Evolutionary conservation across 23 red algal species (phyloP).

Genomic region (Rhodosorus marinus): DNA sequence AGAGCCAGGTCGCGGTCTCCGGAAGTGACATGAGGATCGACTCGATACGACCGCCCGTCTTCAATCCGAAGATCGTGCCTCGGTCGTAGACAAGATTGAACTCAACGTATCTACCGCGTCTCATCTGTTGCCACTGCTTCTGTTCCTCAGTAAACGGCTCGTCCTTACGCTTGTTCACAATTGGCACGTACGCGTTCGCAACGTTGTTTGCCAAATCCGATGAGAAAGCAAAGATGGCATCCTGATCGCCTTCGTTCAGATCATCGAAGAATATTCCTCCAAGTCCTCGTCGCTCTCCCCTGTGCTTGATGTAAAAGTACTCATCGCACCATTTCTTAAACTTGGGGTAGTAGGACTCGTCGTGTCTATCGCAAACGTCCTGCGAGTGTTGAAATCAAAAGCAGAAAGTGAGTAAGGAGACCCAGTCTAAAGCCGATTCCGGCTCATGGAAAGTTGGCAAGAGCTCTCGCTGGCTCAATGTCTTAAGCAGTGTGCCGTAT

Average conservation of each 20-base stretch:
- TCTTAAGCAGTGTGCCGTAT: too few species aligned
- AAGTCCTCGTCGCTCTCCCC: constrained; percentile 75
- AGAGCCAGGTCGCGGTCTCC: constrained; percentile 73
- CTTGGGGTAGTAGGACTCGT: constrained; percentile 51
- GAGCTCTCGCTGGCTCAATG: too few species aligned
- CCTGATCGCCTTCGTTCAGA: constrained; percentile 47
- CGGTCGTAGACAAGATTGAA: constrained; percentile 96
- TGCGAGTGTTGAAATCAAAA: too few species aligned
- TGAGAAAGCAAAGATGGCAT: constrained; percentile 62
- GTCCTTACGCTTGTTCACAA: constrained; percentile 66
- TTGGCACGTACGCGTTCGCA: constrained; percentile 60
- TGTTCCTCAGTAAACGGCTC: constrained; percentile 52
- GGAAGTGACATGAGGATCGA: constrained; percentile 98
- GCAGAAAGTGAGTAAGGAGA: too few species aligned
- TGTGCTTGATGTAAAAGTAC: constrained; percentile 88
- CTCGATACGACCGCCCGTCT: constrained; percentile 97
- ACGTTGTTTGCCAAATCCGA: constrained; percentile 40
- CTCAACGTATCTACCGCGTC: constrained; percentile 86
- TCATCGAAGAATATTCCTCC: constrained; percentile 99
- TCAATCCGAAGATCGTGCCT: constrained; percentile 93
- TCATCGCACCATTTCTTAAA: constrained; percentile 98
- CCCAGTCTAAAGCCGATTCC: too few species aligned
- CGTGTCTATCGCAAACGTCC: constrained; percentile 70
- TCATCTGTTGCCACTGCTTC: constrained; percentile 85
- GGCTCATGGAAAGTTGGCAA: too few species aligned